Evolutionary conservation across 441 rosid species (phyloP), one percentile per base, ranked within the genome.

Genomic region (Theobroma grandiflorum): DNA sequence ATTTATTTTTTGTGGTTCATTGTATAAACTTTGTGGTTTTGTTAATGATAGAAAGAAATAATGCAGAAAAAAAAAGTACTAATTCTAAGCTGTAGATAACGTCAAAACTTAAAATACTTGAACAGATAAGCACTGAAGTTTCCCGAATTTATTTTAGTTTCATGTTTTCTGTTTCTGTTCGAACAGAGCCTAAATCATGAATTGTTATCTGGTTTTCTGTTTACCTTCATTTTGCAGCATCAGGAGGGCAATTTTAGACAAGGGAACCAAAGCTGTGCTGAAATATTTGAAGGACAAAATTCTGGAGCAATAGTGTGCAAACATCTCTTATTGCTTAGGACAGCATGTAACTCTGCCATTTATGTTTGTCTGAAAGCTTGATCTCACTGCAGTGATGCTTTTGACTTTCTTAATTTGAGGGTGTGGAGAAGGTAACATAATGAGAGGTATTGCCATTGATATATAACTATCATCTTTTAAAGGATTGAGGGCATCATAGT

Each of bases 251-350:
- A 90, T 94, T 82, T 84, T 96, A 67, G 98, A 94, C 22, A 87
- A 88, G 88, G 98, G 99, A 81, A 91, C 98, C 49, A 96, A 96
- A 91, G 95, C 93, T 26, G 87, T 96, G 64, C 84, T 96, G 84
- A 90, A 82, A 75, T 94, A 96, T 85, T 79, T 96, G 85, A 96
- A 87, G 89, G 98, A 93, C 87, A 94, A 85, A 85, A 73, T 96
- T 81, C 96, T 95, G 15, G 90, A 86, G 74, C 80, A 89, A 72
- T 92, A 89, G 76, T 49, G 62, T 80, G 55, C 6, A 50, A 72
- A 47, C 55, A 40, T 3, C 38, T 53, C 22, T 31, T 31, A 3
- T 4, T 31, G 11, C 22, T 43, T 70, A 62, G 18, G 26, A 33
- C 10, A 35, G 20, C 40, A 70, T 49, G 43, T 55, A 33, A 70